Evolutionary conservation across 2,329 filamentous ascomycete genomes (phyloP), one percentile per base, ranked within the genome.

Genomic region (Pezicula rhizophila): DNA sequence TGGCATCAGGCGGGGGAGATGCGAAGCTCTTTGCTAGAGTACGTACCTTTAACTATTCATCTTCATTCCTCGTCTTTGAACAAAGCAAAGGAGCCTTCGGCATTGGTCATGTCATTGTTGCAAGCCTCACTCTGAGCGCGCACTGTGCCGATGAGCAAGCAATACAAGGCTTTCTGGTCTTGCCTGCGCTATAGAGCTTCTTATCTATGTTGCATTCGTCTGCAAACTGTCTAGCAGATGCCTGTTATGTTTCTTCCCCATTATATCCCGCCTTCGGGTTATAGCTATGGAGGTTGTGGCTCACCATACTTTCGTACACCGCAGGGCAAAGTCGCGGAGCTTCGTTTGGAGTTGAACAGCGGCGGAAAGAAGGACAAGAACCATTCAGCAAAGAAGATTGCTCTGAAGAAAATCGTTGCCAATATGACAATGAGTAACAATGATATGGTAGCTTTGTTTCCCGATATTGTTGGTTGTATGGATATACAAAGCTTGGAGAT

Each of bases 351-450:
- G 76, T 81, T 99, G 66, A 91, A 90, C 70, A 89, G 85, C 70
- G 90, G 90, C 66, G 86, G 88, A 58, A 96, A 95, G 77, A 99
- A 97, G 75, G 93, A 99, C 74, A 97, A 96, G 79, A 96, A 95
- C 72, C 86, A 89, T 71, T 80, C 85, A 40, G 82, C 83, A 57
- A 99, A 97, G 78, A 97, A 97, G 80, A 95, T 96, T 65, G 91
- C 93, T 10, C 78, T 99, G 55, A 99, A 99, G 79, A 96, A 96
- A 78, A 97, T 99, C 60, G 93, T 99, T 61, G 93, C 93, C 67
- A 99, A 99, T 68, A 99, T 99, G 93, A 99, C 93, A 57, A 99
- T 99, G 93, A 97, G 92, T 80, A 99, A 99, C 73, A 99, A 97
- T 65, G 93, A 99, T 69, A 99, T 99, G 93, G 87, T 97, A 48